Conservation (phyloP, 2,329 filamentous ascomycete genomes). For the Lachnellula hyalina region DNA sequence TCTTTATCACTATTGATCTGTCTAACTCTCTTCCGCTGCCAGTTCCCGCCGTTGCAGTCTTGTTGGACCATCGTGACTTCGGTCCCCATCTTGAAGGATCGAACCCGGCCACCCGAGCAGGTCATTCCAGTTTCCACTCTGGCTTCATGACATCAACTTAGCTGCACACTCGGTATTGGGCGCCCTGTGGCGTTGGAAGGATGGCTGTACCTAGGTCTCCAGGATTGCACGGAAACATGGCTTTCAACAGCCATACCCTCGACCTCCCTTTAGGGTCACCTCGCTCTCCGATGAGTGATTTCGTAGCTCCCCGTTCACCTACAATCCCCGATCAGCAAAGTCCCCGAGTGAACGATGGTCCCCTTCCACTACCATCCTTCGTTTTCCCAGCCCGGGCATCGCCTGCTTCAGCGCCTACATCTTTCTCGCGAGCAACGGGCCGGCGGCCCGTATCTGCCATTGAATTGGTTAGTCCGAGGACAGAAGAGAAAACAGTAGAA, state of each 20-base stretch:
- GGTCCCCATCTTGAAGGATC: not conserved
- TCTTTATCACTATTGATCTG: not conserved
- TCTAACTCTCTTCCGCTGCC: not conserved
- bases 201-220: not conserved
- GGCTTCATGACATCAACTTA: not conserved
- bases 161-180: not conserved
- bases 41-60: not conserved
- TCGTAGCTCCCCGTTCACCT: conserved; percentile 1
- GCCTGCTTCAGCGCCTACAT: conserved; percentile 43
- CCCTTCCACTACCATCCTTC: conserved; percentile 59
- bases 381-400: conserved; percentile 51
- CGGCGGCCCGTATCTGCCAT: conserved; percentile 46
- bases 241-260: not conserved
- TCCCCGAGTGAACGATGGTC: conserved; percentile 23
- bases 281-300: conserved; percentile 3
- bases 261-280: not conserved
- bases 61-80: not conserved
- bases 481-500: not conserved
- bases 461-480: conserved; percentile 10
- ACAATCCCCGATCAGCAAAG: conserved; percentile 1
- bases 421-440: conserved; percentile 43
- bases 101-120: not conserved
- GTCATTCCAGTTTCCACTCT: not conserved
- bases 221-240: not conserved
- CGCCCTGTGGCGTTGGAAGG: not conserved